A percentile compares a stretch with the other conserved stretches of the same genome.
phyloP scores from a whole-genome alignment of 2,329 filamentous ascomycete species.

The Cryoendolithus antarcticus region DNA sequence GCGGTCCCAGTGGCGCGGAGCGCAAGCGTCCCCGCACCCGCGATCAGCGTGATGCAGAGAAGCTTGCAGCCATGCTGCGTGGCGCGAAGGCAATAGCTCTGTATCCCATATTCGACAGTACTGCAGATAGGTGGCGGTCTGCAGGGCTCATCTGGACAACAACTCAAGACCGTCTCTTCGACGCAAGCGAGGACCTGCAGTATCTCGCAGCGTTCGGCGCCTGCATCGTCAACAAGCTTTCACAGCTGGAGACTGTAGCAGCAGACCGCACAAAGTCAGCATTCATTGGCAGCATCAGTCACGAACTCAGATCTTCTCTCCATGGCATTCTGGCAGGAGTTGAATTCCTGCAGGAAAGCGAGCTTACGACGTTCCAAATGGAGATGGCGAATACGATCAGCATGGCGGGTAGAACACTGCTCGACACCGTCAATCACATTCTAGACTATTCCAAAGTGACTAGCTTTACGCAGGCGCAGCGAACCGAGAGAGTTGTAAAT shows the following conservation, averaged over 20 bases:
- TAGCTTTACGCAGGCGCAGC: constrained; percentile 10
- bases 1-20: too few relatives aligned
- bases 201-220: constrained; percentile 27
- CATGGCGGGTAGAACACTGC: constrained; percentile 35
- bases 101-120: constrained; percentile 1
- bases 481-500: background rate
- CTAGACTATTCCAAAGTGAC: constrained; percentile 35
- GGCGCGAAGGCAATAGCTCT: constrained; percentile 3
- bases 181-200: constrained; percentile 24
- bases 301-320: constrained; percentile 38
- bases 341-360: constrained; percentile 37
- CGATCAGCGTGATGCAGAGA: background rate
- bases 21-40: too few relatives aligned
- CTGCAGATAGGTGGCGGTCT: constrained; percentile 4
- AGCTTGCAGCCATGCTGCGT: constrained; percentile 30
- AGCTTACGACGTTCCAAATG: constrained; percentile 26
- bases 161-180: constrained; percentile 24
- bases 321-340: constrained; percentile 35
- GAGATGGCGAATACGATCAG: constrained; percentile 36
- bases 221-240: constrained; percentile 27
- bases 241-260: constrained; percentile 24
- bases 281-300: constrained; percentile 39
- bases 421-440: constrained; percentile 35
- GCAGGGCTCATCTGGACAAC: constrained; percentile 28
- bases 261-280: constrained; percentile 37